Conservation (phyloP, 305 asterid genomes). For the Rubia peregrina region DNA sequence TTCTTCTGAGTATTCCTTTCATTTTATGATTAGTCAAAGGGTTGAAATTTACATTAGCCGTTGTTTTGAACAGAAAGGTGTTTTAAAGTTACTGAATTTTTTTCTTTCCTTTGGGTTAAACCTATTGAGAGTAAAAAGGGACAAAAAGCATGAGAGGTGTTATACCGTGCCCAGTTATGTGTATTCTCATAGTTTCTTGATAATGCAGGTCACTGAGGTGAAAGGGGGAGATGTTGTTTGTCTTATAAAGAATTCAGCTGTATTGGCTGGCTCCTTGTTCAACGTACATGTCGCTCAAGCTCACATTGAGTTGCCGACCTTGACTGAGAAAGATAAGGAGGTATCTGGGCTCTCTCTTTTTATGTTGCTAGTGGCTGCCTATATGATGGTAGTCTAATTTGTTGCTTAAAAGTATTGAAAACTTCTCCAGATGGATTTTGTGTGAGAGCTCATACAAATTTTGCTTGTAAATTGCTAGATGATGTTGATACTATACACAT, state of each 20-base stretch:
- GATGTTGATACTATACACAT: background rate
- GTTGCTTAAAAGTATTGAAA: background rate
- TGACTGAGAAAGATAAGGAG: conserved; percentile 84
- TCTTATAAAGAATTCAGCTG: conserved; percentile 69
- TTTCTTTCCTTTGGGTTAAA: background rate
- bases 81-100: background rate
- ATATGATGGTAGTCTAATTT: background rate
- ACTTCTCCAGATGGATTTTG: background rate
- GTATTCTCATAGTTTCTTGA: conserved; percentile 19
- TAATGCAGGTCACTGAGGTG: conserved; percentile 63
- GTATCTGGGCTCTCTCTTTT: conserved; percentile 24
- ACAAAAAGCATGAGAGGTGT: background rate
- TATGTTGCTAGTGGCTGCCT: background rate
- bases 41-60: background rate
- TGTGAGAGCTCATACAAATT: background rate
- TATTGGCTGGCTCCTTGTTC: conserved; percentile 67
- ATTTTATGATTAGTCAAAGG: background rate
- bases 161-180: conserved; percentile 11
- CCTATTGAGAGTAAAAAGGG: background rate
- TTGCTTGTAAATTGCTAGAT: background rate
- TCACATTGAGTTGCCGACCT: conserved; percentile 73
- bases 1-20: background rate
- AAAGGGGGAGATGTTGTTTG: conserved; percentile 77
- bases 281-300: conserved; percentile 68
- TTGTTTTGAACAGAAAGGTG: background rate